Base-by-base conservation (phyloP, 2,329 filamentous ascomycete genomes). In the Cercospora sp. region DNA sequence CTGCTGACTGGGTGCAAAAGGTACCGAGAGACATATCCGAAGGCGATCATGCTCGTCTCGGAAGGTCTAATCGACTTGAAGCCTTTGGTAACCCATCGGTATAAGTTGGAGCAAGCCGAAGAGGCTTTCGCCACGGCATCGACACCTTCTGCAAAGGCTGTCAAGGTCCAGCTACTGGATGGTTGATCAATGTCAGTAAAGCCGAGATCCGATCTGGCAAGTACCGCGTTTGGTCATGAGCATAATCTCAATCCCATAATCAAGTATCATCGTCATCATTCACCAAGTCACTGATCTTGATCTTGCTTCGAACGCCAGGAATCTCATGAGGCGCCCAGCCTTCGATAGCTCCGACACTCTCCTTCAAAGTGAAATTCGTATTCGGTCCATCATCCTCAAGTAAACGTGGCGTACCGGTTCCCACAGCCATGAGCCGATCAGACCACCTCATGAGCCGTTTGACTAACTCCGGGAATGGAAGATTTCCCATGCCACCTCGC, bases 11-110 rank as follows among this genome's bases (percentile, higher is more conserved):
- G 49, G 18, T 16, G 28, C 28, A 30, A 16, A 34, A 68, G 66
- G 45, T 81, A 81, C 66, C 74, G 76, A 45, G 77, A 81, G 65
- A 81, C 78, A 1, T 81, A 80, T 67, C 78, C 80, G 8, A 82
- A 76, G 61, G 82, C 80, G 0, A 78, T 84, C 69, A 77, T 77
- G 65, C 73, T 84, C 53, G 77, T 80, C 0, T 75, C 74, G 5
- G 77, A 79, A 55, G 79, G 80, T 0, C 66, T 81, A 57, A 77
- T 81, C 58, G 74, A 81, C 63, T 60, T 81, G 64, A 80, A 80
- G 67, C 78, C 78, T 45, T 69, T 81, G 32, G 79, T 81, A 10
- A 81, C 80, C 10, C 79, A 81, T 71, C 76, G 78, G 24, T 81
- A 77, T 65, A 63, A 66, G 24, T 66, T 81, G 61, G 78, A 80